Conservation (phyloP, 192 early-diverging fungal species). For the Coemansia sp. region DNA sequence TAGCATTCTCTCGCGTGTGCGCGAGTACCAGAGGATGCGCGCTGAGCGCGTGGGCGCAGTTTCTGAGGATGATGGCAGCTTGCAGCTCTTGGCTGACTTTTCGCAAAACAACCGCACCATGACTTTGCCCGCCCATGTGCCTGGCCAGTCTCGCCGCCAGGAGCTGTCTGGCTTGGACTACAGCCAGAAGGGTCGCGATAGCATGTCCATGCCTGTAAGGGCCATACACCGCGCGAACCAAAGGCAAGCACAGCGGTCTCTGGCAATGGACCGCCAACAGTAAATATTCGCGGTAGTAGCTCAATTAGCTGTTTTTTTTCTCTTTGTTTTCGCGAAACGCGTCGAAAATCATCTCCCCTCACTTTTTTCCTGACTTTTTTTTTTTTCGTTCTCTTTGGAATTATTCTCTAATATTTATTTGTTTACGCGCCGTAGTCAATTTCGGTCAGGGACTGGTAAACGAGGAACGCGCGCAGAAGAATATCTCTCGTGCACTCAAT, state of each 20-base stretch:
- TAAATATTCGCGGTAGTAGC: too few species aligned
- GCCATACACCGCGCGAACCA: conserved; percentile 46
- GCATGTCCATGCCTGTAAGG: conserved; percentile 30
- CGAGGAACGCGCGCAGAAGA: too few species aligned
- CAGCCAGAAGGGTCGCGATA: conserved; percentile 8
- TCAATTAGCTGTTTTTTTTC: neutral
- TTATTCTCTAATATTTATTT: conserved; percentile 2
- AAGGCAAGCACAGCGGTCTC: conserved; percentile 1
- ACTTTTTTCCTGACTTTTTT: neutral
- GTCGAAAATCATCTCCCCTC: neutral
- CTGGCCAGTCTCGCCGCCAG: conserved; percentile 10
- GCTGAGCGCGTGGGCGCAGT: conserved; percentile 46
- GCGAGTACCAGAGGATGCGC: conserved; percentile 45
- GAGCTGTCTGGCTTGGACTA: conserved; percentile 17
- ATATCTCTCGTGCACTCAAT: too few species aligned
- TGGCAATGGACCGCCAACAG: too few species aligned
- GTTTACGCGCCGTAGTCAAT: neutral
- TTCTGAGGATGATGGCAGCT: conserved; percentile 53
- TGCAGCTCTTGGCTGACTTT: conserved; percentile 34
- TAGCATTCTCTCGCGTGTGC: conserved; percentile 33
- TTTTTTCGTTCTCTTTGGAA: neutral
- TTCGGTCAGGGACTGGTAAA: too few species aligned
- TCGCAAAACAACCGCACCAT: conserved; percentile 8
- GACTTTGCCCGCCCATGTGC: neutral
- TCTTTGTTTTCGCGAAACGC: conserved; percentile 9